These are phyloP conservation scores for Candida tallmaniae DNA, from an alignment of 805 yeast species.

Conservation along the genomic window DNA sequence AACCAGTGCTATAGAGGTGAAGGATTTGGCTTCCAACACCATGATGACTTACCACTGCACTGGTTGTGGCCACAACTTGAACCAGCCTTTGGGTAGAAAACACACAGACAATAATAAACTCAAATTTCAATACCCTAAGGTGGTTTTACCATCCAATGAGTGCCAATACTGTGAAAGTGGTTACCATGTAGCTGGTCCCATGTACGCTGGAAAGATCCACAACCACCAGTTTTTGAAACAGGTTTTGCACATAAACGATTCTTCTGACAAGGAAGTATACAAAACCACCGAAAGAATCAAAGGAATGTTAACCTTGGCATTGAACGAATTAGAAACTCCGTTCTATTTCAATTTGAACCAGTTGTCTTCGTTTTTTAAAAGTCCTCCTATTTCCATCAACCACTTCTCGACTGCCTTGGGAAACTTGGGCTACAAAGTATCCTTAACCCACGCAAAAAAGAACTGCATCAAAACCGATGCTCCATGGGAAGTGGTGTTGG, in stretches of 20 bases:
- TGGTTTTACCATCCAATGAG: constrained; percentile 43
- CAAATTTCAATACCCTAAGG: constrained; percentile 52
- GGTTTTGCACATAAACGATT: constrained; percentile 52
- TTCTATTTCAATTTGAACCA: constrained; percentile 83
- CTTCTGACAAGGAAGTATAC: constrained; percentile 53
- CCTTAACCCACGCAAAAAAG: constrained; percentile 85
- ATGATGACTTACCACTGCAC: constrained; percentile 80
- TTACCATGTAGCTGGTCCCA: constrained; percentile 88
- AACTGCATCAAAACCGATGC: constrained; percentile 89
- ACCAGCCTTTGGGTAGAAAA: constrained; percentile 72
- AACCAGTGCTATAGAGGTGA: constrained; percentile 77
- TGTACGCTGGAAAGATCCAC: constrained; percentile 88
- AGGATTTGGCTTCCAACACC: constrained; percentile 69
- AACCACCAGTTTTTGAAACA: constrained; percentile 59
- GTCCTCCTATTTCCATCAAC: constrained; percentile 79
- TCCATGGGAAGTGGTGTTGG: constrained; percentile 76
- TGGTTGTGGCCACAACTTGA: constrained; percentile 73
- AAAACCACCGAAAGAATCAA: constrained; percentile 79
- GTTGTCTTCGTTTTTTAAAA: constrained; percentile 67
- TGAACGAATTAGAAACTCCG: constrained; percentile 59
- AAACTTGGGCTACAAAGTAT: constrained; percentile 74
- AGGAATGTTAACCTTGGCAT: constrained; percentile 89
- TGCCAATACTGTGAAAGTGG: constrained; percentile 70
- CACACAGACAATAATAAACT: constrained; percentile 14
- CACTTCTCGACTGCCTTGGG: constrained; percentile 75